Evolutionary conservation across 441 rosid genomes (phyloP), one percentile per base, ranked within the genome.

Genomic region (Macaranga tanarius): DNA sequence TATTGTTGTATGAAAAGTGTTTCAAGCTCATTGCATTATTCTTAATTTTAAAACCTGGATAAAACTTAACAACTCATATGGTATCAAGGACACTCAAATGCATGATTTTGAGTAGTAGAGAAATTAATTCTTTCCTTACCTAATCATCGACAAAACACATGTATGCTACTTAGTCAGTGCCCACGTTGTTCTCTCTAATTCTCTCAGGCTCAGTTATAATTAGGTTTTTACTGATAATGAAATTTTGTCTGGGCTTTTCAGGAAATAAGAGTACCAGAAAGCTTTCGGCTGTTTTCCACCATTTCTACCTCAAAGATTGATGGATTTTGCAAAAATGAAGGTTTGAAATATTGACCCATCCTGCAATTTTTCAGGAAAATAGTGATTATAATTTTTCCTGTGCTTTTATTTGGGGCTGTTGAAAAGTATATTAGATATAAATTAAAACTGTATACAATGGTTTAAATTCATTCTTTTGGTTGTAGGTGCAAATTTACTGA

Each of bases 261-360:
- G 98, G 97, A 87, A 86, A 88, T 93, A 86, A 82, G 79, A 69
- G 91, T 89, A 58, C 86, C 93, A 0, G 99, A 90, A 77, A 88
- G 87, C 80, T 96, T 96, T 80, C 88, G 90, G 65, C 76, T 96
- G 48, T 96, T 96, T 80, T 90, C 97, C 65, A 92, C 99, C 56
- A 85, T 90, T 72, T 88, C 99, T 52, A 87, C 92, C 64, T 80
- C 89, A 44, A 92, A 86, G 74, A 82, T 79, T 79, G 87, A 86
- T 79, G 63, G 75, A 19, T 75, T 82, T 74, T 80, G 72, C 70
- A 77, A 77, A 70, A 61, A 77, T 48, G 95, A 89, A 87, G 98
- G 95, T 90, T 77, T 79, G 77, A 76, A 13, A 48, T 61, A 51
- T 44, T 66, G 20, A 17, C 48, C 26, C 23, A 47, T 44, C 17